Percentiles rank a stretch among this genome's conserved stretches.
Conservation (phyloP, 352 stramenopile genomes). For the Bremia lactucae region DNA sequence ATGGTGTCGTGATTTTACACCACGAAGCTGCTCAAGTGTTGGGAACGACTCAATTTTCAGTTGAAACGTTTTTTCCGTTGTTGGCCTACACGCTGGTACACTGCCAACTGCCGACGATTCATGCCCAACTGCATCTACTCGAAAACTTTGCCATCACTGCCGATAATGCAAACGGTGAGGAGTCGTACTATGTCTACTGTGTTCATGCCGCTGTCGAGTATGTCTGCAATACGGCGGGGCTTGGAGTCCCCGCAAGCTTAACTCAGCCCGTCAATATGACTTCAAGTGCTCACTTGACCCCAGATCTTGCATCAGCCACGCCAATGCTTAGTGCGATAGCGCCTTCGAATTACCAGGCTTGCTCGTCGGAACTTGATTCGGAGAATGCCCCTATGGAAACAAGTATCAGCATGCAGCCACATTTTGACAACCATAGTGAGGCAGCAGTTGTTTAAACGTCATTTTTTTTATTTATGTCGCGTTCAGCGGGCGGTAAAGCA, state of each 20-base stretch:
- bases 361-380: conserved; percentile 10
- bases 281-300: conserved; percentile 16
- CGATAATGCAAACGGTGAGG: conserved; percentile 71
- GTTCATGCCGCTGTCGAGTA: conserved; percentile 78
- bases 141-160: conserved; percentile 78
- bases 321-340: conserved; percentile 12
- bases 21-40: conserved; percentile 78
- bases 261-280: conserved; percentile 3
- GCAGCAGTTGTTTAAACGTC: not conserved
- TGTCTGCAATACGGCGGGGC: conserved; percentile 59
- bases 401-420: not conserved
- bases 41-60: conserved; percentile 78
- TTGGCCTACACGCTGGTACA: conserved; percentile 76
- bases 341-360: conserved; percentile 6
- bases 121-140: conserved; percentile 72
- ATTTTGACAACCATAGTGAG: no score
- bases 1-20: conserved; percentile 74
- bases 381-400: not conserved
- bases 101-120: conserved; percentile 53
- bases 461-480: conserved; percentile 26
- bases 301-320: conserved; percentile 10
- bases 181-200: conserved; percentile 86
- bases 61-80: conserved; percentile 81
- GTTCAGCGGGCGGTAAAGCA: conserved; percentile 5
- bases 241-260: conserved; percentile 9